Evolutionary conservation across 1,139 yeast genomes (phyloP), one percentile per base, ranked within the genome.

Genomic region (Sugiyamaella sp.): DNA sequence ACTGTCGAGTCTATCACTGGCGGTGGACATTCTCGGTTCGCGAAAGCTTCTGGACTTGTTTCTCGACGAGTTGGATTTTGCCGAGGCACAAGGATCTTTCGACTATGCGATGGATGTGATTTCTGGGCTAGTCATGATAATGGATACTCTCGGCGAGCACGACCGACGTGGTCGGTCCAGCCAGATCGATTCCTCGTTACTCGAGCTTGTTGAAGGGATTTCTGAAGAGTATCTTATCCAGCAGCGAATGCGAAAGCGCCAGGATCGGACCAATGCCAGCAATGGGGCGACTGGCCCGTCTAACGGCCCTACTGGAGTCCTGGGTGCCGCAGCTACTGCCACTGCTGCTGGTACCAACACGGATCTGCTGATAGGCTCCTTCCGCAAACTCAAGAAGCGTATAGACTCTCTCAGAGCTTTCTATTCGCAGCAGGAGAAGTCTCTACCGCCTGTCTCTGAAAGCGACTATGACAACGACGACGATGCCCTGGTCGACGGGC

Each of bases 1-100:
- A 19, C 87, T 67, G 80, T 85, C 79, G 71, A 79, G 60, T 75
- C 80, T 63, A 80, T 84, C 70, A 75, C 78, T 68, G 70, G 79
- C 61, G 57, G 69, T 70, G 58, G 68, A 64, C 63, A 71, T 64
- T 77, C 81, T 67, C 79, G 84, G 69, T 83, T 87, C 82, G 76
- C 80, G 75, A 88, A 53, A 53, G 6, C 65, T 65, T 2, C 49
- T 66, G 14, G 51, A 56, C 24, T 52, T 60, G 21, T 42, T 67
- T 25, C 54, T 67, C 10, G 67, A 63, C 27, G 66, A 63, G 48
- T 57, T 67, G 6, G 65, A 62, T 14, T 53, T 57, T n/a, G 63
- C 67, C 0, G 63, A 63, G 21, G 51, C 59, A 9, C 64, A 60
- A 40, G 66, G 66, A 3, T 57, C 62, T 6, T 58, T 61, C 33